These are phyloP conservation scores for Mucor saturninus DNA, from an alignment of 371 early-diverging fungal genomes.

Conservation along the genomic window DNA sequence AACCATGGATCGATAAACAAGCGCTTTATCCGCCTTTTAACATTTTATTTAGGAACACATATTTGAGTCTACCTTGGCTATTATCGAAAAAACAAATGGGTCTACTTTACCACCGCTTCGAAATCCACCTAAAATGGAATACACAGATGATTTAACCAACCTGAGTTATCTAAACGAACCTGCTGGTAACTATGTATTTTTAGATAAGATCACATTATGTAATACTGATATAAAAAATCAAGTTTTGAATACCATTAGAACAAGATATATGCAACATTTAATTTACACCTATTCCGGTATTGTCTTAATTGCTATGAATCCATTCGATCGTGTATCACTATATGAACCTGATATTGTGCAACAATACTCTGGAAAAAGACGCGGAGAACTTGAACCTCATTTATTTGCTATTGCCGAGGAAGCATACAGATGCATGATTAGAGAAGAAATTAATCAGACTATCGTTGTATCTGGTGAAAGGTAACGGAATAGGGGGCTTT, in stretches of 20 bases:
- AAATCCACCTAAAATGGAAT: constrained; percentile 89
- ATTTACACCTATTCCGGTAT: constrained; percentile 99
- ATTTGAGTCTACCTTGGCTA: constrained; percentile 72
- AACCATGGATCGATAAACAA: constrained; percentile 4
- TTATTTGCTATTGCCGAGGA: constrained; percentile 98
- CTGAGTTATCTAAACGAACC: constrained; percentile 92
- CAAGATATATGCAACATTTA: constrained; percentile 86
- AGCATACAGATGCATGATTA: constrained; percentile 94
- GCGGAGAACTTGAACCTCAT: constrained; percentile 97
- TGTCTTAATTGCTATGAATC: constrained; percentile 98
- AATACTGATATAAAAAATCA: not conserved
- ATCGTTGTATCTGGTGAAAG: constrained; percentile 99
- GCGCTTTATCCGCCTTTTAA: not conserved
- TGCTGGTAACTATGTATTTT: constrained; percentile 58
- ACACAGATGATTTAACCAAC: constrained; percentile 90
- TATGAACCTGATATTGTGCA: constrained; percentile 84
- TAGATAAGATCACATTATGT: constrained; percentile 22
- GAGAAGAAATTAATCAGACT: constrained; percentile 92
- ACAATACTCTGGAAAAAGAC: constrained; percentile 92
- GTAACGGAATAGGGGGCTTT: constrained; percentile 37
- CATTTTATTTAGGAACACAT: constrained; percentile 60
- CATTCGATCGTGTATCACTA: constrained; percentile 88
- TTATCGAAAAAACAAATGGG: constrained; percentile 67
- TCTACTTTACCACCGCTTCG: constrained; percentile 83
- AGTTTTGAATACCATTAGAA: constrained; percentile 87